Conservation (phyloP, 768 basidiomycete species). For the Boletus rex-veris region DNA sequence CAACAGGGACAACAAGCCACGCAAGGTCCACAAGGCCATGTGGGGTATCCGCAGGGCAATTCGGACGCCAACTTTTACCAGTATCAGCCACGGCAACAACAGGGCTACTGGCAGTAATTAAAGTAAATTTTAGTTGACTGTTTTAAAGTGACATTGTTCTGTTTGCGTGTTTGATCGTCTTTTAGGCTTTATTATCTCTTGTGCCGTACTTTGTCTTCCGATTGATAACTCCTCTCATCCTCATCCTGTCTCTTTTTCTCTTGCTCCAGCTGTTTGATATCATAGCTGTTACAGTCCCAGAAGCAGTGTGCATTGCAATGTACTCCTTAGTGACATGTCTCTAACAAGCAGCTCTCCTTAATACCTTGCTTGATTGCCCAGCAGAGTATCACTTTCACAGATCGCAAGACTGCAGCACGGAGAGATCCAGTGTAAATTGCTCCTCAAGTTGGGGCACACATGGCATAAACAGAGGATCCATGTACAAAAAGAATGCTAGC, state of each 20-base stretch:
- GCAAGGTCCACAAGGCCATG: slow-evolving; percentile 39
- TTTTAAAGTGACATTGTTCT: not conserved
- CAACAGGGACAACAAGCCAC: slow-evolving; percentile 41
- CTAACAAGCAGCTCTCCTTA: slow-evolving; percentile 11
- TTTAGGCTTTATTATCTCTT: slow-evolving; percentile 3
- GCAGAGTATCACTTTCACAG: too few relatives aligned
- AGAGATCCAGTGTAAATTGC: not conserved
- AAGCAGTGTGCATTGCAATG: slow-evolving; percentile 28
- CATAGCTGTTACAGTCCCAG: slow-evolving; percentile 24
- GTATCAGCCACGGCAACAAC: slow-evolving; percentile 64
- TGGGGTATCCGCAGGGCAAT: slow-evolving; percentile 50
- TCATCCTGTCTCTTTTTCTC: slow-evolving; percentile 2
- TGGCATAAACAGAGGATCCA: slow-evolving; percentile 2
- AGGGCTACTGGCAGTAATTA: slow-evolving; percentile 51
- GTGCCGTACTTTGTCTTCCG: slow-evolving; percentile 7
- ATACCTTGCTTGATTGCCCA: not conserved
- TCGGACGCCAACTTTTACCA: slow-evolving; percentile 69
- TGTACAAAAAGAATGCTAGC: slow-evolving; percentile 1
- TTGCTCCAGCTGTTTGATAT: slow-evolving; percentile 31
- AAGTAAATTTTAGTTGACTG: slow-evolving; percentile 9
- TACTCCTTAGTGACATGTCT: slow-evolving; percentile 28
- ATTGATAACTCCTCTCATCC: slow-evolving; percentile 4
- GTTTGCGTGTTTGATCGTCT: not conserved
- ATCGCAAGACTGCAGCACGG: not conserved
- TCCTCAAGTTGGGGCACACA: not conserved